Conservation (phyloP, 495 filamentous ascomycete genomes). For the Penicillium fimorum region DNA sequence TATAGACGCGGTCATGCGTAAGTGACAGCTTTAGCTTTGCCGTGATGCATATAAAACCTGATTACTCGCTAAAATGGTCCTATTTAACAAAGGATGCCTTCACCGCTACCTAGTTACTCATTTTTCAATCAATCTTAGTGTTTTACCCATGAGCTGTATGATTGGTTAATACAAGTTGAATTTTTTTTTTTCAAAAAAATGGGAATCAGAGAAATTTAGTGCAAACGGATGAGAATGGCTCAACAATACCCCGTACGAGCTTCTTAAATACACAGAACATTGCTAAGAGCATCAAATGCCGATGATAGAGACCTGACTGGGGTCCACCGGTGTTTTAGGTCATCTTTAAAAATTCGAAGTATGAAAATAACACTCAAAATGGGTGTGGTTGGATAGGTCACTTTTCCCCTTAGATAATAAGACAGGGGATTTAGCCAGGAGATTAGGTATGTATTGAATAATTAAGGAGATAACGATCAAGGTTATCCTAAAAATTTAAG, state of each 20-base stretch:
- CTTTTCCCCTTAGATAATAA: background rate
- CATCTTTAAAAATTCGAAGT: background rate
- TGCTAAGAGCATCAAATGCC: too few relatives aligned
- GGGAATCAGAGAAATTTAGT: too few relatives aligned
- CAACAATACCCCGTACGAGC: too few relatives aligned
- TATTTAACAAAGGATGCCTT: background rate
- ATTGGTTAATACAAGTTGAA: background rate
- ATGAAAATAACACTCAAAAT: background rate
- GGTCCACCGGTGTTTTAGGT: too few relatives aligned
- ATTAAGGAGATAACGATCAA: background rate
- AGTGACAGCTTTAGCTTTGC: background rate
- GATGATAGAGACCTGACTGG: too few relatives aligned
- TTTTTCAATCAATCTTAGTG: background rate
- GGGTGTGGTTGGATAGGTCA: background rate
- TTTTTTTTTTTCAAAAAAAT: background rate
- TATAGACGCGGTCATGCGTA: background rate
- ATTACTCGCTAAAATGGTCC: background rate
- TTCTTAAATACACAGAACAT: too few relatives aligned
- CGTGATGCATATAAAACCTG: background rate
- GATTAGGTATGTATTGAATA: background rate
- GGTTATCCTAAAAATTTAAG: background rate
- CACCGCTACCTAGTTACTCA: background rate
- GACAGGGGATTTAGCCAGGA: too few relatives aligned
- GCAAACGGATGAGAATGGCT: too few relatives aligned
- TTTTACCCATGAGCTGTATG: background rate